A percentile compares a stretch with the other conserved stretches of the same genome.
phyloP scores from a whole-genome alignment of 805 yeast genomes.

The Candida palmyrensis region DNA sequence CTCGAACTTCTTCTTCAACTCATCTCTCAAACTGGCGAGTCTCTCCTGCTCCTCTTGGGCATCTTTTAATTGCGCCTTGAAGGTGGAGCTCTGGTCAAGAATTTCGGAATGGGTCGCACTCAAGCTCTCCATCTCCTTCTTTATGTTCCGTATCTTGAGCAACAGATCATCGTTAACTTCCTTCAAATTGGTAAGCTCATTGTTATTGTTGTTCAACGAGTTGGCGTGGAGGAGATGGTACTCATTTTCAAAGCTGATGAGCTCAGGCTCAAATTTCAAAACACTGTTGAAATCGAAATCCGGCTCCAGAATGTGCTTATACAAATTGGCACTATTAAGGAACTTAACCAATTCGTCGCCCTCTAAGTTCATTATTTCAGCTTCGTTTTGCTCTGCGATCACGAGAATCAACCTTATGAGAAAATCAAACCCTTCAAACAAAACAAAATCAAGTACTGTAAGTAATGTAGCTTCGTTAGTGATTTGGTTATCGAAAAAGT shows the following conservation, averaged over 20 bases:
- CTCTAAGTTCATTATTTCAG: constrained; percentile 11
- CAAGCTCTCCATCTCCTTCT: constrained; percentile 22
- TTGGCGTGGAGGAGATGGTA: constrained; percentile 34
- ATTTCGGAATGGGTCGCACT: constrained; percentile 34
- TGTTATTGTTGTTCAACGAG: constrained; percentile 30
- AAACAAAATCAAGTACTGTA: constrained; percentile 27
- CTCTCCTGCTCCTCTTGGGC: constrained; percentile 16
- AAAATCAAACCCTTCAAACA: constrained; percentile 37
- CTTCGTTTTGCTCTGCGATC: constrained; percentile 13
- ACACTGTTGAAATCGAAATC: constrained; percentile 4
- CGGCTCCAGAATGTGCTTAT: constrained; percentile 3
- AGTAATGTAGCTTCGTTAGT: constrained; percentile 4
- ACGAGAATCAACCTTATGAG: constrained; percentile 23
- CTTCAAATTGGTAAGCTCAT: constrained; percentile 32
- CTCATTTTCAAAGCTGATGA: constrained; percentile 34
- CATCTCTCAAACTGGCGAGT: constrained; percentile 10
- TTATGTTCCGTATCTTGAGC: constrained; percentile 20
- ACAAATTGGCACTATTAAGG: constrained; percentile 14
- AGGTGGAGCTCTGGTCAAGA: constrained; percentile 25
- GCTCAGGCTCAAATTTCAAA: constrained; percentile 16
- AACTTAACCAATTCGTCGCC: constrained; percentile 22
- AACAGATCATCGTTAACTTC: constrained; percentile 33
- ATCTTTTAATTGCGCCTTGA: constrained; percentile 13
- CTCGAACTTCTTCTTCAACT: constrained; percentile 20
- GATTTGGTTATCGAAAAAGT: constrained; percentile 15